Evolutionary conservation across 352 stramenopile species (phyloP), one percentile per base, ranked within the genome.

Genomic region (Pythium aristosporum): DNA sequence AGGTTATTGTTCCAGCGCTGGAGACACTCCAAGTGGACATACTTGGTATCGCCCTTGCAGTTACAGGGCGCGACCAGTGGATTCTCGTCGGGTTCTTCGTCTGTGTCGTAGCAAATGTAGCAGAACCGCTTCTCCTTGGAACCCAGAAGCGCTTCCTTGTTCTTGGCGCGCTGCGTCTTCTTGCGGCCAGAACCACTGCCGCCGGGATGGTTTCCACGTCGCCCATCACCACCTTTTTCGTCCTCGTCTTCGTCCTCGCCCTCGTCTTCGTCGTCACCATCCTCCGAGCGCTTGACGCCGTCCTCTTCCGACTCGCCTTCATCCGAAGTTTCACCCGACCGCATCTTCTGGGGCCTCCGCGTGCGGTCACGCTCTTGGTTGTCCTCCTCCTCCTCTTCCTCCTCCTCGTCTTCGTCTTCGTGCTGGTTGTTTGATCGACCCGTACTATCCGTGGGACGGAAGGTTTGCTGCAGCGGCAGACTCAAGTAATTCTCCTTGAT

Each of bases 51-150:
- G 25, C 91, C 89, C 60, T 96, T 96, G 71, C 91, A 97, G 53
- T 96, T 76, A 64, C 91, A 97, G 5, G 91, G 91, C 12, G 91
- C 88, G 10, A 97, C 88, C 5, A 97, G 77, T 41, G 89, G 89
- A 67, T 97, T 97, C 46, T 82, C 77, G 0, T 90, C 75, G 2
- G 82, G 72, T 39, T 96, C 83, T 62, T 96, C 87, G 46, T 96
- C 89, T 49, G 79, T 85, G 60, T 97, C 91, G 72, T 97, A 97
- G 72, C 91, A 97, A 82, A 97, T 97, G 74, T 97, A 97, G 71
- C 91, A 97, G 63, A 94, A 91, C 21, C 69, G 65, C 47, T 91
- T 91, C 65, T 73, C 78, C 18, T 70, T 61, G 12, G 70, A 70
- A 2, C 69, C 72, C 4, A 74, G 65, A 11, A 85, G 70, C n/a